Conservation (phyloP, 2,329 filamentous ascomycete species). For the Fusarium mexicanum region DNA sequence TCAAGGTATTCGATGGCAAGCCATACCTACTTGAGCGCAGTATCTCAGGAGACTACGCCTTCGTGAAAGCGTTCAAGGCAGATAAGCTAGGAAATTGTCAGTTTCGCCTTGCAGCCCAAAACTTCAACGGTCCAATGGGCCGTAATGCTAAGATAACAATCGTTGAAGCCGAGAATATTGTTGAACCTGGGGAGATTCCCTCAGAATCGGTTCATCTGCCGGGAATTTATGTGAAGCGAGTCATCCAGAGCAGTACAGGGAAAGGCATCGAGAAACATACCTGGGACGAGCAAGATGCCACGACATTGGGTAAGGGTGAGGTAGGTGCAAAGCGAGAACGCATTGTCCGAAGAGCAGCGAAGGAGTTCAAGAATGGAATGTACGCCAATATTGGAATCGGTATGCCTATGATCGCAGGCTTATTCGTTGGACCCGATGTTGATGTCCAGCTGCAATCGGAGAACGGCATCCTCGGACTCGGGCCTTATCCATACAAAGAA, state of each 20-base stretch:
- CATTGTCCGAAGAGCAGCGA: constrained; percentile 84
- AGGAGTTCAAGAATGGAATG: constrained; percentile 95
- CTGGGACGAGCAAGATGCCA: constrained; percentile 72
- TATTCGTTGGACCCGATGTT: constrained; percentile 80
- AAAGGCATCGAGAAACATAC: constrained; percentile 91
- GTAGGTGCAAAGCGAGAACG: constrained; percentile 81
- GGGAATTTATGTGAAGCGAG: constrained; percentile 91
- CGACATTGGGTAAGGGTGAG: constrained; percentile 73
- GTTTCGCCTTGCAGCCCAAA: constrained; percentile 86
- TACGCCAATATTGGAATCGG: constrained; percentile 93
- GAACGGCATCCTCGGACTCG: constrained; percentile 79
- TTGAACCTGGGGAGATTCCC: constrained; percentile 86
- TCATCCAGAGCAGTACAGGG: constrained; percentile 80
- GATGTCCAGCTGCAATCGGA: constrained; percentile 85
- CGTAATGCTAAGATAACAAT: constrained; percentile 91
- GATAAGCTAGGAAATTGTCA: constrained; percentile 92
- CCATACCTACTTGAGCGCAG: constrained; percentile 88
- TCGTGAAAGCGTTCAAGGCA: constrained; percentile 92
- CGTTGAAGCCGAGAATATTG: constrained; percentile 91
- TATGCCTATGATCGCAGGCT: constrained; percentile 91
- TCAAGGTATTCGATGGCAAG: constrained; percentile 92
- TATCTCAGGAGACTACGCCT: constrained; percentile 90
- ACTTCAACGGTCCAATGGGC: constrained; percentile 95
- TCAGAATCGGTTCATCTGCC: constrained; percentile 90
- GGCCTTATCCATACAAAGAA: constrained; percentile 76